phyloP scores from a whole-genome alignment of 257 asterid genomes.

The Rauvolfia tetraphylla region DNA sequence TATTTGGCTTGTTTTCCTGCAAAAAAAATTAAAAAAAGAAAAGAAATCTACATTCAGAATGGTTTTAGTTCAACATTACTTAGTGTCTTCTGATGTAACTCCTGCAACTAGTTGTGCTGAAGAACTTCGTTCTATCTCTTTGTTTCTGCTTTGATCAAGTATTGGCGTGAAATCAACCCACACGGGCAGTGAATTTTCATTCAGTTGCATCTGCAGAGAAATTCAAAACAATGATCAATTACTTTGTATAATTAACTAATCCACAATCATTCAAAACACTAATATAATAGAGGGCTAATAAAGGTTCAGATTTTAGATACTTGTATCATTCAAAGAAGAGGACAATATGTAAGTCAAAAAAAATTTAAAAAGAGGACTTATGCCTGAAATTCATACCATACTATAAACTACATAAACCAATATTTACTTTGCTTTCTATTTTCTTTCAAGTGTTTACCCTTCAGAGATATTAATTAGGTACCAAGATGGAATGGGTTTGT shows the following conservation, averaged over 20 bases:
- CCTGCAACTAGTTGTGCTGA: conserved; percentile 38
- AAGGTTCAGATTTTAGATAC: neutral
- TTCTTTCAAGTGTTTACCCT: neutral
- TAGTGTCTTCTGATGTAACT: conserved; percentile 47
- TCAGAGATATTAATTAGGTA: neutral
- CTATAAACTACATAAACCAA: no score
- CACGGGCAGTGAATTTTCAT: conserved; percentile 52
- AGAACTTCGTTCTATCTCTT: conserved; percentile 30
- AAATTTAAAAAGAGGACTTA: neutral
- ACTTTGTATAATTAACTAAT: neutral
- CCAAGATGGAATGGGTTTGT: neutral
- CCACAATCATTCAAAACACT: neutral
- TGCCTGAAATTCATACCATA: neutral
- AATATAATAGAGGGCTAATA: neutral
- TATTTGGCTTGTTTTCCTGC: conserved; percentile 10
- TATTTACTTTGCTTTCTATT: no score
- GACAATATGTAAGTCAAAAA: neutral
- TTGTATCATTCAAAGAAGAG: neutral
- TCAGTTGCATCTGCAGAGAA: conserved; percentile 51
- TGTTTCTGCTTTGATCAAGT: conserved; percentile 19
- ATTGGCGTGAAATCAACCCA: conserved; percentile 62
- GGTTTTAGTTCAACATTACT: conserved; percentile 33
- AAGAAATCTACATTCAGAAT: neutral
- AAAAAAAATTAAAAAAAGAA: no score
- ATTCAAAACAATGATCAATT: neutral